Conservation (phyloP, 768 basidiomycete genomes). For the Lactarius evosmus region DNA sequence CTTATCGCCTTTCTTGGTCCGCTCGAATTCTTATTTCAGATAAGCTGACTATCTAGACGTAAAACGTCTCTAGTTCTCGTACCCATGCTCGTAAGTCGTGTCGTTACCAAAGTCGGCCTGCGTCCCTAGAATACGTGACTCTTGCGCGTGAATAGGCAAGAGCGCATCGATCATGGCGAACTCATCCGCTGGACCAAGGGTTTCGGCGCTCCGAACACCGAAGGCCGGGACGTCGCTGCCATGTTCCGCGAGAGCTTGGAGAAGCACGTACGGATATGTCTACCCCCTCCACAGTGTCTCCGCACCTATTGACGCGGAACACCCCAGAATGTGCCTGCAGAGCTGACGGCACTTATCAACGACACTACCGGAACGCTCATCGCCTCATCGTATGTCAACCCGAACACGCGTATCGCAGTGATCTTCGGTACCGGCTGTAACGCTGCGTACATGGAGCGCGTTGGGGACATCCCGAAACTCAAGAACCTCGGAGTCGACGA, state of each 20-base stretch:
- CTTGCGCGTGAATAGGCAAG: conserved; percentile 55
- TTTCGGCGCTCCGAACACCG: conserved; percentile 87
- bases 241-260: conserved; percentile 86
- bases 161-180: conserved; percentile 87
- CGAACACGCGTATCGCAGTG: conserved; percentile 85
- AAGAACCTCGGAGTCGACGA: conserved; percentile 64
- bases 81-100: conserved; percentile 79
- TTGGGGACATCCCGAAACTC: conserved; percentile 84
- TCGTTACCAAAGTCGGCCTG: conserved; percentile 12
- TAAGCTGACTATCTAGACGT: conserved; percentile 24
- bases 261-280: conserved; percentile 56
- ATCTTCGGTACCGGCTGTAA: conserved; percentile 99
- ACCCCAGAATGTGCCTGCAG: conserved; percentile 73
- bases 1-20: conserved; percentile 20
- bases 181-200: conserved; percentile 99
- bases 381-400: conserved; percentile 94
- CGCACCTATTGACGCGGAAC: conserved; percentile 3
- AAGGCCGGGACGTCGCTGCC: conserved; percentile 87
- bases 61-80: conserved; percentile 67
- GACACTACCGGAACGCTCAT: conserved; percentile 98
- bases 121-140: conserved; percentile 1
- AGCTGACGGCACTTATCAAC: conserved; percentile 86
- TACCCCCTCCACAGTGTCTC: conserved; percentile 3
- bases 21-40: conserved; percentile 9
- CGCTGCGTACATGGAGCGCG: conserved; percentile 95